Percentiles rank a stretch among this genome's conserved stretches.
These are phyloP conservation scores for Colletotrichum orchidophilum DNA, from an alignment of 2,329 filamentous ascomycete genomes.

Conservation along the genomic window DNA sequence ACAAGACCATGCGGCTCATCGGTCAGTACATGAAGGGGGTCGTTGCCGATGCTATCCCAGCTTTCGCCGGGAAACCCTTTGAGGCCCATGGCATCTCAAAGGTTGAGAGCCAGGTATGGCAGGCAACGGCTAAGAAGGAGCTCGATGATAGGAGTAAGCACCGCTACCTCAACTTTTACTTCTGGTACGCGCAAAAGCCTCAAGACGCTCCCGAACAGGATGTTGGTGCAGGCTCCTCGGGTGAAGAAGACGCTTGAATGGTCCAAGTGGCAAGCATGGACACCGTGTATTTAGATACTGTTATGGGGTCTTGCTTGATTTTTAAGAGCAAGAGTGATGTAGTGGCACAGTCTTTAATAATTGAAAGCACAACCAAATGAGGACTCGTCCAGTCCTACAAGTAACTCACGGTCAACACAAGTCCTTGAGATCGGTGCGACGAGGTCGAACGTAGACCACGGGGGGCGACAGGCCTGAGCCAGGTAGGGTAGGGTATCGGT, in stretches of 20 bases:
- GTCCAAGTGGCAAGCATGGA: neutral
- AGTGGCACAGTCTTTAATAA: too few relatives aligned
- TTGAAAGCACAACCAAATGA: too few relatives aligned
- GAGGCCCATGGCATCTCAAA: conserved; percentile 46
- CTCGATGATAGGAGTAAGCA: conserved; percentile 48
- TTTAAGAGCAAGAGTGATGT: too few relatives aligned
- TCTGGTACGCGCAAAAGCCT: conserved; percentile 55
- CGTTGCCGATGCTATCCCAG: conserved; percentile 52
- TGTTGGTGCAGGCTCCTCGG: neutral
- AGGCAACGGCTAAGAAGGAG: conserved; percentile 43
- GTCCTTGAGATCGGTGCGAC: too few relatives aligned
- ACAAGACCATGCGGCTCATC: conserved; percentile 50
- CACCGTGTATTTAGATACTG: too few relatives aligned
- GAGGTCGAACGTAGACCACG: too few relatives aligned
- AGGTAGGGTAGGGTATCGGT: too few relatives aligned
- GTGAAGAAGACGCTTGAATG: neutral
- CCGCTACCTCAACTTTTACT: conserved; percentile 53
- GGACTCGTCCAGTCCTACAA: too few relatives aligned
- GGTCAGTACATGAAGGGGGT: conserved; percentile 56
- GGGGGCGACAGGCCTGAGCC: too few relatives aligned
- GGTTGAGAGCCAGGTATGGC: conserved; percentile 46
- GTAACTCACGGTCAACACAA: too few relatives aligned
- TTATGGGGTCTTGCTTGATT: too few relatives aligned
- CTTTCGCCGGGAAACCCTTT: conserved; percentile 53
- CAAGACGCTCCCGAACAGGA: neutral